phyloP scores from a whole-genome alignment of 2,329 filamentous ascomycete genomes.

The Botryotinia convoluta region DNA sequence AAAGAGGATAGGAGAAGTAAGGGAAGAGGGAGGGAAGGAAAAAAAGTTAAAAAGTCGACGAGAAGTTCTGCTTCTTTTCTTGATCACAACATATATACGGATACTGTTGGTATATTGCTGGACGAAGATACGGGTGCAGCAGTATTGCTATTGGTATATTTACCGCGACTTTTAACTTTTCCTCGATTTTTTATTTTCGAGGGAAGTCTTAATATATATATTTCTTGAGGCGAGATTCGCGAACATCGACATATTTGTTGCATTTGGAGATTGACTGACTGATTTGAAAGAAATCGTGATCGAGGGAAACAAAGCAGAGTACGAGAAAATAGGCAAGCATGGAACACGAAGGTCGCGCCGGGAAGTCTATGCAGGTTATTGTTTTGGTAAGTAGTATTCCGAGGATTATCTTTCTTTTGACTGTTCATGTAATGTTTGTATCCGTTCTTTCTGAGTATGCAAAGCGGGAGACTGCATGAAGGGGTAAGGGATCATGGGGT shows the following conservation, averaged over 20 bases:
- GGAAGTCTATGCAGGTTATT: slow-evolving; percentile 61
- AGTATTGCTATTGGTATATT: not conserved
- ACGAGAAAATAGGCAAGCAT: not conserved
- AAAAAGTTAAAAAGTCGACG: not conserved
- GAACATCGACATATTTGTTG: not conserved
- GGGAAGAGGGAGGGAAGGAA: not conserved
- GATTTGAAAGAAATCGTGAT: not conserved
- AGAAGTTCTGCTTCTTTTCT: not conserved
- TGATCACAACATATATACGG: not conserved
- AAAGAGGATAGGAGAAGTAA: not conserved
- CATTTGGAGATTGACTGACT: not conserved
- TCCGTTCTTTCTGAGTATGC: not conserved
- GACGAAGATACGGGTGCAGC: not conserved
- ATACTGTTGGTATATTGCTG: not conserved
- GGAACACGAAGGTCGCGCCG: slow-evolving; percentile 44
- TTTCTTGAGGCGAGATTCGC: not conserved
- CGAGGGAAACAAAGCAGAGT: not conserved
- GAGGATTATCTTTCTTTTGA: not conserved
- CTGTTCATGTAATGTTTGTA: not conserved
- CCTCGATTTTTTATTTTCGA: not conserved
- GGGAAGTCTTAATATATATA: not conserved
- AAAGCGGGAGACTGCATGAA: not conserved
- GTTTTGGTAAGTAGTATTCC: slow-evolving; percentile 59
- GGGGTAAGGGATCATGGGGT: not conserved
- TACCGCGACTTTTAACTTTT: not conserved